A percentile compares a stretch with the other conserved stretches of the same genome.
Evolutionary conservation across 352 stramenopile species (phyloP).

Genomic region (Hyphochytrium catenoides): DNA sequence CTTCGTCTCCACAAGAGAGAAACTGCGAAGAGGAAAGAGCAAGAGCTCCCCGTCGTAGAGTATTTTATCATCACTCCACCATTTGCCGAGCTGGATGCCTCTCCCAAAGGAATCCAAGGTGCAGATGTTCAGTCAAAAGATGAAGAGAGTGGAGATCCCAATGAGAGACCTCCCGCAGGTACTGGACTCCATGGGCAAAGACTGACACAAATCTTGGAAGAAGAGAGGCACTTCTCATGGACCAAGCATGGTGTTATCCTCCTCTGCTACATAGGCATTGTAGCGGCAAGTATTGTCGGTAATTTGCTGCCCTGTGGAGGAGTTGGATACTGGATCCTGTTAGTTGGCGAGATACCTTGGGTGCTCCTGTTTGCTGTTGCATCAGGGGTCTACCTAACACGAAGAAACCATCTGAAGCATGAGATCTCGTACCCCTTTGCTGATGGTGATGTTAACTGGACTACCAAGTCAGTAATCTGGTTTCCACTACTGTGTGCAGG

Average conservation of each 20-base stretch:
- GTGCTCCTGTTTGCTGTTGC: slow-evolving; percentile 18
- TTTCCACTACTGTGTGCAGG: slow-evolving; percentile 16
- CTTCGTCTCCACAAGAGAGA: slow-evolving; percentile 18
- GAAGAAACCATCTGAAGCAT: slow-evolving; percentile 17
- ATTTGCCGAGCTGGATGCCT: too few relatives aligned
- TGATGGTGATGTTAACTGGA: slow-evolving; percentile 20
- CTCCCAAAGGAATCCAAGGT: too few relatives aligned
- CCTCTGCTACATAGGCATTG: slow-evolving; percentile 18
- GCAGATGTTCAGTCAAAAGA: too few relatives aligned
- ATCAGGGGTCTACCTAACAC: slow-evolving; percentile 13
- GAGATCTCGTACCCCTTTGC: slow-evolving; percentile 16
- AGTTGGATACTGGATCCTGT: slow-evolving; percentile 19
- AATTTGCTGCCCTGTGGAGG: slow-evolving; percentile 13
- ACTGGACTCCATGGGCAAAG: too few relatives aligned
- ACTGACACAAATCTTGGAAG: slow-evolving; percentile 14
- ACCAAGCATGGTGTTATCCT: slow-evolving; percentile 15
- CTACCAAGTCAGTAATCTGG: slow-evolving; percentile 13
- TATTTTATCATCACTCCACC: too few relatives aligned
- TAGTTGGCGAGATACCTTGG: slow-evolving; percentile 21
- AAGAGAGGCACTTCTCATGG: slow-evolving; percentile 17
- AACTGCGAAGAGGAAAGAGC: slow-evolving; percentile 11
- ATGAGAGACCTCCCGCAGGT: too few relatives aligned
- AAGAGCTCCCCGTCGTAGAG: too few relatives aligned
- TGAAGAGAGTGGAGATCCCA: too few relatives aligned
- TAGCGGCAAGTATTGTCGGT: slow-evolving; percentile 11